Evolutionary conservation across 2,329 filamentous ascomycete genomes (phyloP), one percentile per base, ranked within the genome.

Genomic region (Fusarium lateritium): DNA sequence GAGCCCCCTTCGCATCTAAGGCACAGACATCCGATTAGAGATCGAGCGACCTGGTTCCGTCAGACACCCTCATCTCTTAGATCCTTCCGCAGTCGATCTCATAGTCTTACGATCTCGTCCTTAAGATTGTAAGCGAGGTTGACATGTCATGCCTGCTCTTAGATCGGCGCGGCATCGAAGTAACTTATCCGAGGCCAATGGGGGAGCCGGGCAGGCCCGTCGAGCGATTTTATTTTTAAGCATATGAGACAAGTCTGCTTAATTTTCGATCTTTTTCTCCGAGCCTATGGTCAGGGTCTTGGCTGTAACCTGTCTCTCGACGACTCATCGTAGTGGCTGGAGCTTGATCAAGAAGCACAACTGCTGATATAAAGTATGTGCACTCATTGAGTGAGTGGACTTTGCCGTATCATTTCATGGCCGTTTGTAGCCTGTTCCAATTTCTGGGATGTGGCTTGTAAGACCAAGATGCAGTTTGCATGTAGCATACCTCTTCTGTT

Each of bases 231-330:
- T 45, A n/a, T 43, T 36, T 59, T 24, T 17, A 28, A 43, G 46
- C 28, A 42, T 34, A 60, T 39, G 40, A 54, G 61, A 65, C 46
- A 47, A 49, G 31, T 51, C 53, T 36, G 49, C 26, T 36, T 42
- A 22, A 39, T 11, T 17, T 26, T 26, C 62, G 53, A 65, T 65
- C 46, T 21, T 60, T 65, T 60, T 65, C 61, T 65, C 62, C 62
- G 62, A 65, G 40, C 36, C 46, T 60, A 39, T 13, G 11, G 13
- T 24, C 15, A 33, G 24, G 45, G 36, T 53, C 40, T 52, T 22
- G 42, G 42, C 15, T 44, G 21, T 45, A 38, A 43, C 60, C 43
- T 56, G 43, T 62, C 49, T 34, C 43, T 56, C 5, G 2, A 62
- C 33, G 19, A 15, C 26, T 46, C 44, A 62, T 56, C 58, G 31